Evolutionary conservation across 306 rosid genomes (phyloP), one percentile per base, ranked within the genome.

Genomic region (Echinosophora koreensis): DNA sequence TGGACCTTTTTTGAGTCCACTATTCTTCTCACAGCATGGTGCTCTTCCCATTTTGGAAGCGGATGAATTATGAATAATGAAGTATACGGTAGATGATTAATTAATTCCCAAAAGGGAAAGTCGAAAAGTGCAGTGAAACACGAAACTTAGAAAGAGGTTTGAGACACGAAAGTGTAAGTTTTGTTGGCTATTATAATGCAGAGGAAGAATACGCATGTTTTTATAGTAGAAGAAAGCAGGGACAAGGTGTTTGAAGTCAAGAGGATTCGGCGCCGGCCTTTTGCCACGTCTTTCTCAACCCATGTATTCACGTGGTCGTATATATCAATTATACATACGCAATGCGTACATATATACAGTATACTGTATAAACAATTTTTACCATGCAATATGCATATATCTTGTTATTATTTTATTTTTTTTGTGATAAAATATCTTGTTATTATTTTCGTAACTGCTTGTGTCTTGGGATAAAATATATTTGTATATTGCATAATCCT

Each of bases 1-100:
- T 50, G 98, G 97, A 81, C 98, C 98, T 81, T 88, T 94, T 67
- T 92, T 94, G 57, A 94, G 95, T 5, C 93, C 97, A 80, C 65
- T 30, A 30, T 2, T 85, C 42, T 90, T 92, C 54, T 92, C 97
- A 75, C 96, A 95, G 70, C 98, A 95, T 77, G 97, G 98, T 78
- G 97, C 84, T 89, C 98, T 92, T 75, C 98, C 98, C 98, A 95
- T 92, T 47, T 46, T 12, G 52, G 55, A 14, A 64, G 8, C 5
- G n/a, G 74, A 69, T 34, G 17, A 10, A 13, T 41, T 0, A 22
- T 22, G 22, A 10, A 39, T 41, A 6, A 8, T 30, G 50, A 44
- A 32, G 52, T 22, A 22, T 39, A 7, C 4, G 4, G 63, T 52
- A 28, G 72, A 30, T 70, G 52, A 17, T 11, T 61, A 47, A 37